Evolutionary conservation across 2,329 filamentous ascomycete species (phyloP), one percentile per base, ranked within the genome.

Genomic region (Penicillium sp.): DNA sequence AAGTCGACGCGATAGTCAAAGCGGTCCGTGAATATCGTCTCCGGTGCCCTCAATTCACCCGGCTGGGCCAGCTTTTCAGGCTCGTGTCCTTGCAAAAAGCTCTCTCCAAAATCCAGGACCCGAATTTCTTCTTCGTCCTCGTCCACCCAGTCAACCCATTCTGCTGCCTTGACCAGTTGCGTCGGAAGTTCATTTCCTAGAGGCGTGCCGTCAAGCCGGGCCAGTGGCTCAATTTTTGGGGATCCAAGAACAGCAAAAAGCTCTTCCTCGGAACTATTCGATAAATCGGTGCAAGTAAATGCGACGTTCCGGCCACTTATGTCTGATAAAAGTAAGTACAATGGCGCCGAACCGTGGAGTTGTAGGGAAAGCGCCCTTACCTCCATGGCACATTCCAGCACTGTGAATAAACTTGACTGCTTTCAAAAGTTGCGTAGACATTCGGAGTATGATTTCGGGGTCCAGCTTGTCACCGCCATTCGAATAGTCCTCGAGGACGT

Each of bases 1-100:
- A 69, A 54, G 24, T 69, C 64, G 43, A 68, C 63, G 2, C 57
- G 52, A 39, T 51, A 58, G 49, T 59, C 56, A 57, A 69, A 64
- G 6, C 7, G 18, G 24, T 63, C 50, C 1, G 56, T 57, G 35
- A 67, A 59, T 48, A 68, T 62, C 1, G 61, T 56, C 49, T 69
- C 64, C 4, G 58, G 65, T 13, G 56, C 62, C 26, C 51, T 51
- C 26, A 67, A 59, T 35, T 35, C 44, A 28, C 58, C 44, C 8
- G 62, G 62, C 41, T 61, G 51, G 23, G 52, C 55, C 6, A 62
- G 49, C 16, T 18, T 52, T 35, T 50, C 1, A 50, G 51, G 59
- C 52, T 56, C 57, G 39, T 47, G 31, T 49, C 49, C 51, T 44
- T 50, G 47, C 13, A 47, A 45, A 45, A 58, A 65, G 34, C 43